Percentiles rank a stretch among this genome's conserved stretches.
Evolutionary conservation across 1,139 yeast species (phyloP).

Genomic region (Arxiozyma telluris): DNA sequence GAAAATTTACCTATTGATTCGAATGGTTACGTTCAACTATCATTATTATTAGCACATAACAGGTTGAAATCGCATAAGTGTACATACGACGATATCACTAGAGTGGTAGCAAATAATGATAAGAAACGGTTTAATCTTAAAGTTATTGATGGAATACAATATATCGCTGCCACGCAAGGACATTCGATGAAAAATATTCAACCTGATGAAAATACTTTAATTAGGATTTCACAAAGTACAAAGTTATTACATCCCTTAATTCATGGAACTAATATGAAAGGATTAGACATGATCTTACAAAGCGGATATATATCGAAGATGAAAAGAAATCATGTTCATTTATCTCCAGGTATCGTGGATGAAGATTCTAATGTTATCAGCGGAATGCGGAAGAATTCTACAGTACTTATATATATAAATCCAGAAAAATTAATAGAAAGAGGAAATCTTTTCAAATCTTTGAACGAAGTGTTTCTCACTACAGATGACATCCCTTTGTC

Average conservation of each 20-base stretch:
- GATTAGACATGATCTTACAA: conserved; percentile 41
- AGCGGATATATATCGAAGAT: conserved; percentile 46
- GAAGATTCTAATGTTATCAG: conserved; percentile 39
- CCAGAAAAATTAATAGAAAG: conserved; percentile 37
- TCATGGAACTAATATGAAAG: conserved; percentile 69
- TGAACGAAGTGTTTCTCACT: conserved; percentile 68
- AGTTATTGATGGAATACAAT: conserved; percentile 26
- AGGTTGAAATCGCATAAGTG: conserved; percentile 49
- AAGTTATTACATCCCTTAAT: conserved; percentile 42
- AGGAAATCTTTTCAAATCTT: conserved; percentile 39
- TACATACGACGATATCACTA: conserved; percentile 47
- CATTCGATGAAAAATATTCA: conserved; percentile 53
- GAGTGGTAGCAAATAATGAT: conserved; percentile 55
- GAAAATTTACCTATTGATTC: conserved; percentile 56
- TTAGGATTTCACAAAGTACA: conserved; percentile 20
- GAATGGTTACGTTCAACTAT: conserved; percentile 56
- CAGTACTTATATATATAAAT: conserved; percentile 57
- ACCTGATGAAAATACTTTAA: conserved; percentile 38
- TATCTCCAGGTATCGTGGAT: conserved; percentile 43
- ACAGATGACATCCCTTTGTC: conserved; percentile 48
- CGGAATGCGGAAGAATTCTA: conserved; percentile 60
- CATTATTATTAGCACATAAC: conserved; percentile 46
- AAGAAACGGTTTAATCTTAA: conserved; percentile 57
- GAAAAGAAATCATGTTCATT: conserved; percentile 79
- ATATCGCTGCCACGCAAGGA: conserved; percentile 86